Evolutionary conservation across 2,329 filamentous ascomycete genomes (phyloP).

Genomic region (Cordyceps tenuipes): DNA sequence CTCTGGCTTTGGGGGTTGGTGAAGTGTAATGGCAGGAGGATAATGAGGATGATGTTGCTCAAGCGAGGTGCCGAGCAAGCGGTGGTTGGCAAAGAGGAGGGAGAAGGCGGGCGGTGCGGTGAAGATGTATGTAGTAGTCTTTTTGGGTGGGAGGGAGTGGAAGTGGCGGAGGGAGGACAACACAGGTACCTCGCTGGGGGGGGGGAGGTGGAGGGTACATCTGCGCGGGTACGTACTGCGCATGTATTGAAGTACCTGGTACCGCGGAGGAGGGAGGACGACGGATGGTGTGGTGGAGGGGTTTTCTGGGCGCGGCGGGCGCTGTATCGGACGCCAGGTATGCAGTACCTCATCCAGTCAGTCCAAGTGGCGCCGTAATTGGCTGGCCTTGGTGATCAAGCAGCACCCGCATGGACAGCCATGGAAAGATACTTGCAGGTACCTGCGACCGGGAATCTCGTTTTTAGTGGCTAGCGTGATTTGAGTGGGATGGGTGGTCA

Average conservation of each 20-base stretch:
- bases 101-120: constrained; percentile 11
- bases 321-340: background rate
- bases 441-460: constrained; percentile 1
- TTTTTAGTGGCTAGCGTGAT: background rate
- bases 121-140: constrained; percentile 8
- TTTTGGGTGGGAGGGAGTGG: background rate
- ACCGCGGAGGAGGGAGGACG: background rate
- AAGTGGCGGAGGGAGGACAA: background rate
- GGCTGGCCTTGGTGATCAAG: background rate
- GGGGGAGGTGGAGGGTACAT: background rate
- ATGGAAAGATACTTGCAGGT: background rate
- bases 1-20: constrained; percentile 2
- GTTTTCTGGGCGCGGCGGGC: background rate
- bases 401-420: background rate
- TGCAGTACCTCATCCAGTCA: background rate
- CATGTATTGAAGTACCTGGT: background rate
- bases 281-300: background rate
- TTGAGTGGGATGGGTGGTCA: background rate
- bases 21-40: background rate
- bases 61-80: constrained; percentile 11
- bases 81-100: constrained; percentile 8
- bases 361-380: background rate
- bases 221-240: too few relatives aligned
- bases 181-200: too few relatives aligned
- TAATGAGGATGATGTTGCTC: background rate